Percentiles rank a stretch among this genome's conserved stretches.
phyloP scores from a whole-genome alignment of 2,329 filamentous ascomycete genomes.

The Monosporascus sp. region DNA sequence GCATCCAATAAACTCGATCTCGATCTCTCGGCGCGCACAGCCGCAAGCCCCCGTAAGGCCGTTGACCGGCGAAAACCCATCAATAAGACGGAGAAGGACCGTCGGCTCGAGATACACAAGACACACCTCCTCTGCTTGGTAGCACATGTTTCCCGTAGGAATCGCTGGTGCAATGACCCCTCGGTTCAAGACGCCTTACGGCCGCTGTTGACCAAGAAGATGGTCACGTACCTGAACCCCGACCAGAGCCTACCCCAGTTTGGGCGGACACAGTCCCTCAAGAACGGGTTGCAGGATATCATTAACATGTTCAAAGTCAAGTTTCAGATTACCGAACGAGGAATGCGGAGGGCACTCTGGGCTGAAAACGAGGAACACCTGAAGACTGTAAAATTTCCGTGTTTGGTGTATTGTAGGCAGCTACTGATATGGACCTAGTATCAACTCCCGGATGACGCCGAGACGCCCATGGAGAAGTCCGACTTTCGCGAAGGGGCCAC shows the following conservation, averaged over 20 bases:
- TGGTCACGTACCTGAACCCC: slow-evolving; percentile 63
- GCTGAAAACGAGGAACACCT: slow-evolving; percentile 59
- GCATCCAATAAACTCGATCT: slow-evolving; percentile 39
- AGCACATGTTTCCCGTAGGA: slow-evolving; percentile 69
- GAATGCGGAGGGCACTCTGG: slow-evolving; percentile 69
- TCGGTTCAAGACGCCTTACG: slow-evolving; percentile 62
- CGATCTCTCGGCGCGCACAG: slow-evolving; percentile 44
- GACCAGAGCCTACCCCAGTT: slow-evolving; percentile 65
- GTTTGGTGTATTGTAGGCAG: slow-evolving; percentile 7
- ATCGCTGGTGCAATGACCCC: slow-evolving; percentile 81
- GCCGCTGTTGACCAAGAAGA: slow-evolving; percentile 60
- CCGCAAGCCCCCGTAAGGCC: slow-evolving; percentile 23
- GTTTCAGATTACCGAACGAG: slow-evolving; percentile 67
- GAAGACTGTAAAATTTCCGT: slow-evolving; percentile 41
- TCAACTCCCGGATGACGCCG: slow-evolving; percentile 55
- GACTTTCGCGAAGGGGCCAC: slow-evolving; percentile 71
- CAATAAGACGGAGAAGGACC: slow-evolving; percentile 46
- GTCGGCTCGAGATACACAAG: slow-evolving; percentile 75
- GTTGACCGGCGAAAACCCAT: slow-evolving; percentile 45
- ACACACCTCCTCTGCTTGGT: slow-evolving; percentile 79
- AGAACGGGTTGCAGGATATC: slow-evolving; percentile 69
- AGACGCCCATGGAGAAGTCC: slow-evolving; percentile 60
- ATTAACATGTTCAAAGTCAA: slow-evolving; percentile 61
- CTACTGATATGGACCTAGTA: slow-evolving; percentile 33
- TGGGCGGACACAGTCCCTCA: slow-evolving; percentile 67